Percentiles rank a stretch among this genome's conserved stretches.
phyloP scores from a whole-genome alignment of 257 asterid species.

The Nicotiana obtusifolia region DNA sequence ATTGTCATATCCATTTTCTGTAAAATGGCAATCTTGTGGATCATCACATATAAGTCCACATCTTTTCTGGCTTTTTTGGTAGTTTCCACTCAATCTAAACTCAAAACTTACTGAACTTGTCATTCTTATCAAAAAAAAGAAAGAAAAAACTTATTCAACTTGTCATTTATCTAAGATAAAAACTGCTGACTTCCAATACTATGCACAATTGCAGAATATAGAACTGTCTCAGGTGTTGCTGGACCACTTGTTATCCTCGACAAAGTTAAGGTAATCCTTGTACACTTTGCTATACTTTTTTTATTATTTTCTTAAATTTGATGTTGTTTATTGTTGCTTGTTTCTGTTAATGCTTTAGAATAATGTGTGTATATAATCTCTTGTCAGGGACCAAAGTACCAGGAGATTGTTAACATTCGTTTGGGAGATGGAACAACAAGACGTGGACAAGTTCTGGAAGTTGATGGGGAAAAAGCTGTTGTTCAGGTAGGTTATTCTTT shows the following conservation, averaged over 20 bases:
- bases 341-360: not conserved
- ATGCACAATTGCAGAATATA: conserved; percentile 47
- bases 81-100: not conserved
- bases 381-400: conserved; percentile 93
- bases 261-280: conserved; percentile 75
- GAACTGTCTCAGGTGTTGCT: conserved; percentile 99
- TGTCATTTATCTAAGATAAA: not conserved
- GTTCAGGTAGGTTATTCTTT: conserved; percentile 58
- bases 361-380: conserved; percentile 7
- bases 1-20: not conserved
- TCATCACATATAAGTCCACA: not conserved
- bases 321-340: not conserved
- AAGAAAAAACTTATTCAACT: not conserved
- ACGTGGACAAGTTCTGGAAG: conserved; percentile 98
- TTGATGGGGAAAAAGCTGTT: conserved; percentile 97
- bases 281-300: conserved; percentile 9
- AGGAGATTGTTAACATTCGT: conserved; percentile 95
- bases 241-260: conserved; percentile 98
- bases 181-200: not conserved
- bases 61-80: not conserved
- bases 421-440: conserved; percentile 93
- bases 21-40: not conserved
- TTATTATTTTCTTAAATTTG: not conserved
- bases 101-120: not conserved
- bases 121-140: not conserved